These are phyloP conservation scores for Endotrypanum monterogeii DNA, from an alignment of 208 protist species.

Conservation along the genomic window DNA sequence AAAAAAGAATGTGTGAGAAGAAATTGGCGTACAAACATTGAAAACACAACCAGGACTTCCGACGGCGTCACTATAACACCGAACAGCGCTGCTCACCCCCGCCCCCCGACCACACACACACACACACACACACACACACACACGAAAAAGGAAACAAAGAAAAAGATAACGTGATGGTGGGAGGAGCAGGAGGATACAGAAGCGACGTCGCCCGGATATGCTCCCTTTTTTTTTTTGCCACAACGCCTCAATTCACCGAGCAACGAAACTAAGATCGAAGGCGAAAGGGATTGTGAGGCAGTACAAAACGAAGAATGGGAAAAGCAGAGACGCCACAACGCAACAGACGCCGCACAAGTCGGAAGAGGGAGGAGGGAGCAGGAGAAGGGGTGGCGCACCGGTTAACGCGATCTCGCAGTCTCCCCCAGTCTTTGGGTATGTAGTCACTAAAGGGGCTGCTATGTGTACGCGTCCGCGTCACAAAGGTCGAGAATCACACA, in stretches of 20 bases:
- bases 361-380: neutral
- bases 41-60: neutral
- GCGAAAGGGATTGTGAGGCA: slow-evolving; percentile 12
- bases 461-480: neutral
- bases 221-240: neutral
- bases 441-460: neutral
- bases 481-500: neutral
- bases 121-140: too few relatives aligned
- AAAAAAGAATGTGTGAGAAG: neutral
- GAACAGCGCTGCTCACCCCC: neutral
- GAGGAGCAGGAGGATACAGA: neutral
- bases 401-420: neutral
- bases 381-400: neutral
- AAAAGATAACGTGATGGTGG: neutral
- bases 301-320: neutral
- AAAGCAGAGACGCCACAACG: neutral
- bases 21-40: neutral
- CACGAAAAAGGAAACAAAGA: neutral
- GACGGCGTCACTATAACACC: neutral
- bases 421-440: neutral
- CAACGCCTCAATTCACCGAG: slow-evolving; percentile 1
- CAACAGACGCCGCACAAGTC: neutral
- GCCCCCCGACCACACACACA: too few relatives aligned
- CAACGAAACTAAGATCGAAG: neutral
- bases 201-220: neutral